Evolutionary conservation across 2,329 filamentous ascomycete species (phyloP).

Genomic region (Parastagonospora avenae): DNA sequence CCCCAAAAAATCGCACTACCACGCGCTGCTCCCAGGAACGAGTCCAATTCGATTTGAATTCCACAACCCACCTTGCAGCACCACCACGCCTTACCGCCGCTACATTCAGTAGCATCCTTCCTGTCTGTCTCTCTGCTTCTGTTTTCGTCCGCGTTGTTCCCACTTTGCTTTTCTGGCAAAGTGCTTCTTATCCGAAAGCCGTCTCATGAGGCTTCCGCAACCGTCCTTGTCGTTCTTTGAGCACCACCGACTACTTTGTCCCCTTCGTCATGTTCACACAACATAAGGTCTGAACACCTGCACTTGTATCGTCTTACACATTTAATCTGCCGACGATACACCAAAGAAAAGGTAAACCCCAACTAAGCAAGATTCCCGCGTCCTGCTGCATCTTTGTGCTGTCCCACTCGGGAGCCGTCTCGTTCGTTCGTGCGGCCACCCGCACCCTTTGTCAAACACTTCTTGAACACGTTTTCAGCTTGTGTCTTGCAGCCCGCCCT

Average conservation of each 20-base stretch:
- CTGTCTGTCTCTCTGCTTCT: slow-evolving; percentile 41
- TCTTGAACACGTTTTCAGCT: slow-evolving; percentile 45
- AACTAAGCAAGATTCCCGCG: slow-evolving; percentile 29
- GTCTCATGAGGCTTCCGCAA: slow-evolving; percentile 42
- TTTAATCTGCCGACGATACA: slow-evolving; percentile 29
- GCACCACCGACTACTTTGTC: slow-evolving; percentile 38
- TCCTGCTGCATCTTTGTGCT: slow-evolving; percentile 28
- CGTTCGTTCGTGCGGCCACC: slow-evolving; percentile 35
- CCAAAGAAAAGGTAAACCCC: slow-evolving; percentile 42
- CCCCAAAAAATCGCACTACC: slow-evolving; percentile 24
- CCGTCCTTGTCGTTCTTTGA: slow-evolving; percentile 35
- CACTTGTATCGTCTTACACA: slow-evolving; percentile 19
- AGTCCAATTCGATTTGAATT: slow-evolving; percentile 40
- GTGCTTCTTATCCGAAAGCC: slow-evolving; percentile 35
- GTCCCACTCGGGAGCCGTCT: slow-evolving; percentile 42
- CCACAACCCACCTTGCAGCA: slow-evolving; percentile 38
- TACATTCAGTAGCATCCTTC: slow-evolving; percentile 36
- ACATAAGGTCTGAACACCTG: slow-evolving; percentile 34
- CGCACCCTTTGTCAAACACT: slow-evolving; percentile 42
- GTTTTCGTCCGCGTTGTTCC: slow-evolving; percentile 29
- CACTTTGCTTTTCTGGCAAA: slow-evolving; percentile 44
- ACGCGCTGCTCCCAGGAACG: slow-evolving; percentile 27
- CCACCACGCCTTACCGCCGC: slow-evolving; percentile 21
- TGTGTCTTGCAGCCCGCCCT: slow-evolving; percentile 45
- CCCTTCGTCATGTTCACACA: slow-evolving; percentile 37